Evolutionary conservation across 1,139 yeast species (phyloP).

Genomic region (Lizanozyma gosingica): DNA sequence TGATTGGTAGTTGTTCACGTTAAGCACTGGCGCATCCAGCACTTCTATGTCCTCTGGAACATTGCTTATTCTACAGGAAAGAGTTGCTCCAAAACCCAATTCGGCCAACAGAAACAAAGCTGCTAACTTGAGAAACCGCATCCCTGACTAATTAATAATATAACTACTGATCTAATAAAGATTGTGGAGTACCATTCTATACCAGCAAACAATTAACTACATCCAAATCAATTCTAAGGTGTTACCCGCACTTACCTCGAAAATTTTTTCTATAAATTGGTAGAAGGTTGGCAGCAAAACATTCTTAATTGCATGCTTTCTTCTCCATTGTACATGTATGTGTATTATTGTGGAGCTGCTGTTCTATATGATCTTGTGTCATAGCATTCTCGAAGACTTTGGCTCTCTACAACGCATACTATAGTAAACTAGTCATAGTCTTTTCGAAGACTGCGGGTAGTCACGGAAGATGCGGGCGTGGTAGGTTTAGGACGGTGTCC

Average conservation of each 20-base stretch:
- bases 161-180: too few species aligned
- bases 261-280: background rate
- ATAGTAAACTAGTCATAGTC: conserved; percentile 32
- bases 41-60: conserved; percentile 18
- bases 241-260: background rate
- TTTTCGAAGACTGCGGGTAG: conserved; percentile 20
- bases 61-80: conserved; percentile 9
- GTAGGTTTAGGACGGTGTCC: conserved; percentile 9
- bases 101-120: too few species aligned
- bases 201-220: too few species aligned
- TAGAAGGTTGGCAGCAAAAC: too few species aligned
- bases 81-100: conserved; percentile 4
- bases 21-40: conserved; percentile 17
- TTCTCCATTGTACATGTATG: conserved; percentile 41
- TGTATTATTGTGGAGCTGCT: conserved; percentile 48
- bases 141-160: too few species aligned
- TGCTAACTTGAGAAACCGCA: too few species aligned
- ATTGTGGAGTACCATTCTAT: too few species aligned
- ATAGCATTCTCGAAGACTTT: conserved; percentile 14
- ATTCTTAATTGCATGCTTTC: too few species aligned
- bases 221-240: background rate
- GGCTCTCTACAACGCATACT: conserved; percentile 48
- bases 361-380: conserved; percentile 10
- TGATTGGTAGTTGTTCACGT: conserved; percentile 29
- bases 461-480: conserved; percentile 38